Evolutionary conservation across 495 filamentous ascomycete species (phyloP).

Genomic region (Cercophora sp.): DNA sequence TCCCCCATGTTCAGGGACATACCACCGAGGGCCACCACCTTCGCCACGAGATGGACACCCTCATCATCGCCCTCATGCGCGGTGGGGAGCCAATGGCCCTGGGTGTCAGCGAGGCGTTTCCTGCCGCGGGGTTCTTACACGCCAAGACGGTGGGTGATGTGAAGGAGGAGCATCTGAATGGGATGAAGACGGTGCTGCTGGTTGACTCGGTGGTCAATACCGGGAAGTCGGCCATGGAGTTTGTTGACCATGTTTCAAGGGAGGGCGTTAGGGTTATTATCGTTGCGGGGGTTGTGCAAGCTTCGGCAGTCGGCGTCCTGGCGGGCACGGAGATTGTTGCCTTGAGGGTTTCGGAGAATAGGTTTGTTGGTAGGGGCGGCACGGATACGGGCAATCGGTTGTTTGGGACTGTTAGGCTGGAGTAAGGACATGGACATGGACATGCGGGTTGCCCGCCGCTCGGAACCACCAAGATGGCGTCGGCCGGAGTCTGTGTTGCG

Average conservation of each 20-base stretch:
- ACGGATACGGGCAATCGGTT: constrained; percentile 59
- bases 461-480: no score
- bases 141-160: constrained; percentile 47
- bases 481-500: no score
- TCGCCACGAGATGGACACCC: constrained; percentile 44
- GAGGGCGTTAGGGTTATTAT: constrained; percentile 49
- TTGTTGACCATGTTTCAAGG: constrained; percentile 40
- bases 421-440: no score
- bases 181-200: constrained; percentile 43
- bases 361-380: constrained; percentile 47
- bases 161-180: constrained; percentile 38
- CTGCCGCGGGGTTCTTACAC: constrained; percentile 53
- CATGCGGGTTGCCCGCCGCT: no score
- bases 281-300: constrained; percentile 55
- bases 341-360: constrained; percentile 53
- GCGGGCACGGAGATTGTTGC: constrained; percentile 40
- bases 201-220: constrained; percentile 64
- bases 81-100: constrained; percentile 65
- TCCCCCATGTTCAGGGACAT: constrained; percentile 53
- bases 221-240: constrained; percentile 50
- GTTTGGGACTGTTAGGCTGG: constrained; percentile 51
- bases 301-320: constrained; percentile 28
- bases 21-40: constrained; percentile 50
- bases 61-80: constrained; percentile 62
- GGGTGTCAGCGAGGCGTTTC: constrained; percentile 56